phyloP scores from a whole-genome alignment of 768 basidiomycete genomes.

The Auricularia cornea region DNA sequence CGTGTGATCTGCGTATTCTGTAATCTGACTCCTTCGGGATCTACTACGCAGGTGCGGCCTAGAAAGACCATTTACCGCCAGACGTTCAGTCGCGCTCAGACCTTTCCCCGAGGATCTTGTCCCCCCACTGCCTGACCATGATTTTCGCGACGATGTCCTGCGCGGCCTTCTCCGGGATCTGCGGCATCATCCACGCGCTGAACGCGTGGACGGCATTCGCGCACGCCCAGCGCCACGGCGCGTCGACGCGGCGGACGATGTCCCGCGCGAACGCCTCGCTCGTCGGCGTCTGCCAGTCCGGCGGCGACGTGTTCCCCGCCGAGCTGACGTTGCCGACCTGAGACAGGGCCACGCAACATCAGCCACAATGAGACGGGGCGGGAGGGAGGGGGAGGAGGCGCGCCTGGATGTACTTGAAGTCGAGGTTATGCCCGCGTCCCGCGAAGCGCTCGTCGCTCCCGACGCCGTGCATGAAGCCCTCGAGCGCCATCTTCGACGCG shows the following conservation, averaged over 20 bases:
- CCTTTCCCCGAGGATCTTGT: no score
- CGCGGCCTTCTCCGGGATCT: not conserved
- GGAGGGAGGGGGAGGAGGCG: no score
- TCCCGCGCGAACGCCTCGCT: not conserved
- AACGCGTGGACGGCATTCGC: not conserved
- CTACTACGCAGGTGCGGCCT: no score
- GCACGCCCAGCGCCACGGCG: not conserved
- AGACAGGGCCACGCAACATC: no score
- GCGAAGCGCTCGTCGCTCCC: slow-evolving; percentile 7
- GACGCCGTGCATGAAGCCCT: slow-evolving; percentile 1
- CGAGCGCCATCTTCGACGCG: slow-evolving; percentile 6
- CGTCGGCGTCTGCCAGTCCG: not conserved
- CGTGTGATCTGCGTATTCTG: no score
- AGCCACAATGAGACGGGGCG: no score
- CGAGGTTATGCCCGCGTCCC: no score
- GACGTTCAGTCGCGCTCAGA: no score
- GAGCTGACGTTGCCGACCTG: not conserved
- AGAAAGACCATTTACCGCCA: no score
- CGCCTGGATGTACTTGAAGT: no score
- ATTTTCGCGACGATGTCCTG: not conserved
- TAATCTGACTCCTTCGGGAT: no score
- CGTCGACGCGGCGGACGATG: not conserved
- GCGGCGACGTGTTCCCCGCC: not conserved
- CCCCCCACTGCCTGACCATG: not conserved
- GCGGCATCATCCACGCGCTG: not conserved